These are phyloP conservation scores for Penicillium steckii DNA, from an alignment of 495 filamentous ascomycete species.

Conservation along the genomic window DNA sequence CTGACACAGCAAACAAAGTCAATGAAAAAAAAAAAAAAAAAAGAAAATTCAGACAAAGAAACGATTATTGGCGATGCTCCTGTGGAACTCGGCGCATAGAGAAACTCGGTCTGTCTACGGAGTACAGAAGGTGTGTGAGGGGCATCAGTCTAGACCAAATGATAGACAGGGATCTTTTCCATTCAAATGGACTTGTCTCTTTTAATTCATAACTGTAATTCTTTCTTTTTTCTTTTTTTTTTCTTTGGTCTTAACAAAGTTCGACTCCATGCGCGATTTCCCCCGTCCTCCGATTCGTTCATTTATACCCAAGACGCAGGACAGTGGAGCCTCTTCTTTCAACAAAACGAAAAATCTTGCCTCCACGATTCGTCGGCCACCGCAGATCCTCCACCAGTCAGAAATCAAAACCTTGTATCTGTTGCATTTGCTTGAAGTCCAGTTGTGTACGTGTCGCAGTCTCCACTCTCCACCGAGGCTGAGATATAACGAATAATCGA, in stretches of 20 bases:
- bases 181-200: neutral
- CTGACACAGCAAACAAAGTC: neutral
- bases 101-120: neutral
- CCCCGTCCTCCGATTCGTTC: conserved; percentile 12
- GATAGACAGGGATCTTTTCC: conserved; percentile 19
- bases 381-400: conserved; percentile 15
- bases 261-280: neutral
- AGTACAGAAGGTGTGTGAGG: neutral
- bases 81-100: conserved; percentile 8
- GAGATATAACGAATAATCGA: neutral
- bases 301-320: neutral
- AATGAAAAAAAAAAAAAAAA: neutral
- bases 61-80: neutral
- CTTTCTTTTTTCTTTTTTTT: neutral
- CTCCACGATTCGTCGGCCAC: neutral
- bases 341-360: neutral
- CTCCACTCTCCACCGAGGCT: conserved; percentile 1
- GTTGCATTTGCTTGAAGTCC: neutral
- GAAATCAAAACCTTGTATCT: neutral
- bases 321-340: neutral
- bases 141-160: conserved; percentile 16
- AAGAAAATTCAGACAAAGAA: neutral
- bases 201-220: neutral
- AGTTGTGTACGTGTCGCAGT: conserved; percentile 6
- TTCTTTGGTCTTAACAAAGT: neutral